Percentiles rank a stretch among this genome's conserved stretches.
Conservation (phyloP, 352 stramenopile genomes). For the Pythium aquatile region DNA sequence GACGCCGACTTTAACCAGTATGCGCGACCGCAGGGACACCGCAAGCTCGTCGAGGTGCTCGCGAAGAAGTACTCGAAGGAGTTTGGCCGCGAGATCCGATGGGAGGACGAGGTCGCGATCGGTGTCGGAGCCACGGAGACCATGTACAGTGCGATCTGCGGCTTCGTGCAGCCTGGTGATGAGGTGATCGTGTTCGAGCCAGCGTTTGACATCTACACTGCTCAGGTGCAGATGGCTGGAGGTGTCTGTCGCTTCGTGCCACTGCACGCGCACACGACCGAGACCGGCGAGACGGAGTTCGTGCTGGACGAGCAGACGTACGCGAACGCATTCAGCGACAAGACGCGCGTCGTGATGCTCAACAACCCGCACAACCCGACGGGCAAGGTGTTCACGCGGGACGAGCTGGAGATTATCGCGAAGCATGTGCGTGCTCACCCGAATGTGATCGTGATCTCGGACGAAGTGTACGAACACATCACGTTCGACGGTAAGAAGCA, state of each 20-base stretch:
- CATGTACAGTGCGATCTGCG: slow-evolving; percentile 92
- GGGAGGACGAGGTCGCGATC: slow-evolving; percentile 91
- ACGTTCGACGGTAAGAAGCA: slow-evolving; percentile 79
- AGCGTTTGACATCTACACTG: slow-evolving; percentile 97
- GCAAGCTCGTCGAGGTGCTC: slow-evolving; percentile 78
- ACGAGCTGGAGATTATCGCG: slow-evolving; percentile 93
- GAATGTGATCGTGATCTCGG: slow-evolving; percentile 93
- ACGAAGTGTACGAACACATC: slow-evolving; percentile 99
- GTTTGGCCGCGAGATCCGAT: slow-evolving; percentile 81
- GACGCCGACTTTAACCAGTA: slow-evolving; percentile 95
- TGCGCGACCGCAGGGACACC: slow-evolving; percentile 87
- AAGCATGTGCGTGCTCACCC: slow-evolving; percentile 81
- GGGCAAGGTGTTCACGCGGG: slow-evolving; percentile 95
- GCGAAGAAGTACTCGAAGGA: slow-evolving; percentile 91
- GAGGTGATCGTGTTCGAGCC: slow-evolving; percentile 97
- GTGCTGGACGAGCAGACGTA: slow-evolving; percentile 87
- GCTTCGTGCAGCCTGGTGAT: slow-evolving; percentile 92
- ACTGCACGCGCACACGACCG: slow-evolving; percentile 48
- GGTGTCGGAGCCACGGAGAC: slow-evolving; percentile 94
- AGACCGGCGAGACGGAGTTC: slow-evolving; percentile 53
- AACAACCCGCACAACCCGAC: slow-evolving; percentile 99
- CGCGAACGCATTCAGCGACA: slow-evolving; percentile 83
- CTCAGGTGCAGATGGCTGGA: slow-evolving; percentile 83
- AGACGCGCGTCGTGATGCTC: slow-evolving; percentile 94
- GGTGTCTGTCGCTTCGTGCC: slow-evolving; percentile 83